A percentile compares a stretch with the other conserved stretches of the same genome.
Evolutionary conservation across 352 stramenopile species (phyloP).

Genomic region (Phytophthora pseudosyringae): DNA sequence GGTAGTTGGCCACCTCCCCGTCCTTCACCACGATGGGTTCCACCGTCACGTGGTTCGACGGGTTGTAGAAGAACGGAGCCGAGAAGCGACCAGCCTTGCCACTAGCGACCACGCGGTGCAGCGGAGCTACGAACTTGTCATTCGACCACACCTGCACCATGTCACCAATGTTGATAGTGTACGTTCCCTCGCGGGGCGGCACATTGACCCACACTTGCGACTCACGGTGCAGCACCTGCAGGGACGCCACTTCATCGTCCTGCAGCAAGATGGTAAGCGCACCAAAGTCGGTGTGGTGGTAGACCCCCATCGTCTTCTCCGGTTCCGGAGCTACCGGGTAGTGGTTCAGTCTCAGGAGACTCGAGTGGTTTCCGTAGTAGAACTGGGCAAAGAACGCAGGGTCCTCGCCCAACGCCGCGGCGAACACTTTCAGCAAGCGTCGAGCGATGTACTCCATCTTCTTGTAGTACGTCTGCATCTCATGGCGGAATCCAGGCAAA

Average conservation of each 20-base stretch:
- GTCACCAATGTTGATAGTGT: constrained; percentile 73
- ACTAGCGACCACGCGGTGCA: constrained; percentile 58
- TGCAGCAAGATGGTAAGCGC: constrained; percentile 56
- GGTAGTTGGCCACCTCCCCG: constrained; percentile 53
- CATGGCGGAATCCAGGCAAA: constrained; percentile 62
- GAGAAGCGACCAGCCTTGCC: constrained; percentile 43
- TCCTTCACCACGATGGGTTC: constrained; percentile 52
- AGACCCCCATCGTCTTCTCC: constrained; percentile 49
- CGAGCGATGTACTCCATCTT: constrained; percentile 56
- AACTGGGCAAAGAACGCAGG: constrained; percentile 64
- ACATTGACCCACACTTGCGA: constrained; percentile 53
- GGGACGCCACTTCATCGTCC: constrained; percentile 48
- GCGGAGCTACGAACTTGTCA: constrained; percentile 51
- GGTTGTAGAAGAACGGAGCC: constrained; percentile 64
- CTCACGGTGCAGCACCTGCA: constrained; percentile 52
- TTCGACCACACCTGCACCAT: constrained; percentile 66
- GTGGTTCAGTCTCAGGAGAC: constrained; percentile 91
- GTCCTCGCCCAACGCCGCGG: constrained; percentile 51
- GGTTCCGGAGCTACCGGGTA: constrained; percentile 76
- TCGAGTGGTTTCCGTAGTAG: constrained; percentile 75
- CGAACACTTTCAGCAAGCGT: constrained; percentile 58
- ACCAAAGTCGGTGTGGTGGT: constrained; percentile 60
- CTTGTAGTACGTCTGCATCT: constrained; percentile 48
- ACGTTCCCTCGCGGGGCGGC: constrained; percentile 46
- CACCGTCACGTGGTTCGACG: constrained; percentile 57